Conservation (phyloP, 164 flowering plant genomes). For the Annona cherimola region DNA sequence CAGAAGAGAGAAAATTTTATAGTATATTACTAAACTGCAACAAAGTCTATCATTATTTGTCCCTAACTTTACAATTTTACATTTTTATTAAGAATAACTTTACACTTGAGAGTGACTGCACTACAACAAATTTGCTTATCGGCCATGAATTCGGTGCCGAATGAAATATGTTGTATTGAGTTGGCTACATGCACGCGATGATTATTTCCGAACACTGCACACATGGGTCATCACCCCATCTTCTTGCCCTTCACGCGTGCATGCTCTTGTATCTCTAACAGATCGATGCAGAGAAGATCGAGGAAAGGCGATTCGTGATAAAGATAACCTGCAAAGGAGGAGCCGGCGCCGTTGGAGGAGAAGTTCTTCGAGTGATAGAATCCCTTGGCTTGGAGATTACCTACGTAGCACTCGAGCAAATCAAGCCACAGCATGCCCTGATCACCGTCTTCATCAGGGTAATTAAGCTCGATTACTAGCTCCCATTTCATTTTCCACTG, state of each 20-base stretch:
- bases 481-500: not conserved
- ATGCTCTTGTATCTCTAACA: not conserved
- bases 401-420: not conserved
- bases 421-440: slow-evolving; percentile 1
- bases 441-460: slow-evolving; percentile 17
- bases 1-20: too few species aligned
- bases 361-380: slow-evolving; percentile 11
- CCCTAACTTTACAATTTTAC: too few species aligned
- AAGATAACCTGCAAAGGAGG: slow-evolving; percentile 14
- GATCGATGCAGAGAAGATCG: slow-evolving; percentile 13
- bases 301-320: slow-evolving; percentile 13
- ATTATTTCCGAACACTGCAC: too few species aligned
- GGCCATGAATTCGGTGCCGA: too few species aligned
- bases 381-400: slow-evolving; percentile 12
- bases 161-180: too few species aligned
- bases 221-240: too few species aligned
- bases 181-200: too few species aligned
- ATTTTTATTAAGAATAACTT: too few species aligned
- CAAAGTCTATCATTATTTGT: too few species aligned
- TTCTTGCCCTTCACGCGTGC: not conserved
- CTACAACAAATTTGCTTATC: too few species aligned
- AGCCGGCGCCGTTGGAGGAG: slow-evolving; percentile 7
- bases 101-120: too few species aligned
- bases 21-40: too few species aligned
- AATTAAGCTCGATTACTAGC: not conserved